Percentiles rank a stretch among this genome's conserved stretches.
phyloP scores from a whole-genome alignment of 139 green algal species.

The Choricystis sp. region DNA sequence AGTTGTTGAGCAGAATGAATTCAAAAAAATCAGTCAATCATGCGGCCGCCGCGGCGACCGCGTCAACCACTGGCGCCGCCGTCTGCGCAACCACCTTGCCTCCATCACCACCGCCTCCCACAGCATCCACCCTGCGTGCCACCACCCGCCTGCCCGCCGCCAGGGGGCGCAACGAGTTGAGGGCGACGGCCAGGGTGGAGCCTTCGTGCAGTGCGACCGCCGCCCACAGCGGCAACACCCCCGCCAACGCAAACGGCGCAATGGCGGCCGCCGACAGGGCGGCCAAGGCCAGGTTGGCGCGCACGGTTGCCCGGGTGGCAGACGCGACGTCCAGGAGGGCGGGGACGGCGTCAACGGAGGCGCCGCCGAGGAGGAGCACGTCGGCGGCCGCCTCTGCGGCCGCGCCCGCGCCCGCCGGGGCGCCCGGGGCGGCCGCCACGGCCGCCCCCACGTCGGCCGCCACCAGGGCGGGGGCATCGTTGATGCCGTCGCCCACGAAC shows the following conservation, averaged over 20 bases:
- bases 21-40: background rate
- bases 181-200: slow-evolving; percentile 66
- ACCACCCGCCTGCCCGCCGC: background rate
- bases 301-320: slow-evolving; percentile 32
- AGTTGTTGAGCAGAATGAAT: too few species aligned
- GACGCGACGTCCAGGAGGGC: slow-evolving; percentile 44
- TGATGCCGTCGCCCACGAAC: slow-evolving; percentile 71
- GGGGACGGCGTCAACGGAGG: slow-evolving; percentile 53
- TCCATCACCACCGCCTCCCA: too few species aligned
- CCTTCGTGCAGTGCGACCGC: slow-evolving; percentile 84
- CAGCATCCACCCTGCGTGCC: background rate
- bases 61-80: background rate
- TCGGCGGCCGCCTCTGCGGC: slow-evolving; percentile 60
- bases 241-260: slow-evolving; percentile 51
- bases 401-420: slow-evolving; percentile 55
- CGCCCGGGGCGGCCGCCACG: slow-evolving; percentile 35
- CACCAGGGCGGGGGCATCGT: slow-evolving; percentile 56
- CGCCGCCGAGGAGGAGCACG: slow-evolving; percentile 56
- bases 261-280: slow-evolving; percentile 44
- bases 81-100: too few species aligned
- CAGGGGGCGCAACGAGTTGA: slow-evolving; percentile 71
- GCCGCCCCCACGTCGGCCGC: slow-evolving; percentile 52
- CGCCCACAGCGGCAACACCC: slow-evolving; percentile 73
- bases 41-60: background rate
- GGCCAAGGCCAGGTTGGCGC: slow-evolving; percentile 69